phyloP scores from a whole-genome alignment of 768 basidiomycete species.

The Candolleomyces eurysporus region DNA sequence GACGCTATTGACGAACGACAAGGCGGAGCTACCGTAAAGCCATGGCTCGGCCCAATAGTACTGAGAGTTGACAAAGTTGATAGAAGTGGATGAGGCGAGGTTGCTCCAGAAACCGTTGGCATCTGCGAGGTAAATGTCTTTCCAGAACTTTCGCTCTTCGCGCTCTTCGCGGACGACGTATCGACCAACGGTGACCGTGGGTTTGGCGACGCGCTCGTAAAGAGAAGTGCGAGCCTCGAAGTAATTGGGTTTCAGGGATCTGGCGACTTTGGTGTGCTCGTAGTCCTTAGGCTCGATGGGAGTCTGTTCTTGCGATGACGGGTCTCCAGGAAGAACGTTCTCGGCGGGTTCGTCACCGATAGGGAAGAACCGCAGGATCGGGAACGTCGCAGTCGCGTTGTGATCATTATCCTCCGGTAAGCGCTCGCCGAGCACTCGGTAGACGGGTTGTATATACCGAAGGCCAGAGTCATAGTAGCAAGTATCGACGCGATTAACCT shows the following conservation, averaged over 20 bases:
- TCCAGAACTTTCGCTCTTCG: too few relatives aligned
- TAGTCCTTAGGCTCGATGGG: neutral
- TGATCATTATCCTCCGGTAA: neutral
- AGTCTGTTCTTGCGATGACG: neutral
- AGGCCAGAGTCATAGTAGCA: slow-evolving; percentile 9
- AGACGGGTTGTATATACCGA: slow-evolving; percentile 6
- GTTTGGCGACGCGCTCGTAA: neutral
- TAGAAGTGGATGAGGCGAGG: neutral
- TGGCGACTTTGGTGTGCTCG: neutral
- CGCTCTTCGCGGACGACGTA: slow-evolving; percentile 8
- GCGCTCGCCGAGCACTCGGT: neutral
- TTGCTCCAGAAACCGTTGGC: slow-evolving; percentile 2
- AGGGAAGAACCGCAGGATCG: neutral
- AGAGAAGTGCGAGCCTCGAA: neutral
- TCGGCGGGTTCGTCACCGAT: neutral
- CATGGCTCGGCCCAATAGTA: slow-evolving; percentile 5
- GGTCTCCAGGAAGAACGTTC: neutral
- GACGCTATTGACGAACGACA: slow-evolving; percentile 9
- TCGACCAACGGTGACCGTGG: neutral
- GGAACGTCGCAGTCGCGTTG: neutral
- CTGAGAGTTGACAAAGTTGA: slow-evolving; percentile 3
- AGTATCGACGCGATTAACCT: slow-evolving; percentile 4
- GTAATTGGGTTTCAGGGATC: neutral
- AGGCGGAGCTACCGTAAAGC: neutral
- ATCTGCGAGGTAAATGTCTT: neutral